Evolutionary conservation across 2,329 filamentous ascomycete genomes (phyloP).

Genomic region (Podosphaera fusca): DNA sequence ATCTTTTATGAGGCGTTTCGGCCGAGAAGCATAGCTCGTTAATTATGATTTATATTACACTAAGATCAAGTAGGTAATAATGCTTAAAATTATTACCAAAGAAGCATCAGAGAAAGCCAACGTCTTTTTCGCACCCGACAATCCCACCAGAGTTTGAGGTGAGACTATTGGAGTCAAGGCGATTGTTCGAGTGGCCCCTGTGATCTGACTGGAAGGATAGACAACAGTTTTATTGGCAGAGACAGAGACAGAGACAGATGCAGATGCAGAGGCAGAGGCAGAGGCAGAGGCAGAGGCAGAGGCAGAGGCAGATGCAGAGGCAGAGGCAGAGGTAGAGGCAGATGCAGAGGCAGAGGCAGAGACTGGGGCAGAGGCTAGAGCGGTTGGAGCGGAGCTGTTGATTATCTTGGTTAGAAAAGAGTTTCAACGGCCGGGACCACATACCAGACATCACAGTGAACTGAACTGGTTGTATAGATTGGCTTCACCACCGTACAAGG

Average conservation of each 20-base stretch:
- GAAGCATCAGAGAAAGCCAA: too few relatives aligned
- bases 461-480: slow-evolving; percentile 10
- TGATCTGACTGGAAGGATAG: too few relatives aligned
- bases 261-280: neutral
- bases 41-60: too few relatives aligned
- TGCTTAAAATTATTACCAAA: too few relatives aligned
- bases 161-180: too few relatives aligned
- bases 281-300: neutral
- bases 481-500: slow-evolving; percentile 14
- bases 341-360: neutral
- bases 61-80: too few relatives aligned
- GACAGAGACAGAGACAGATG: neutral
- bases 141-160: too few relatives aligned
- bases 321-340: neutral
- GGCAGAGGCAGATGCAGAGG: neutral
- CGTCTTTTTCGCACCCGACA: too few relatives aligned
- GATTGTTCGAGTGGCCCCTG: too few relatives aligned
- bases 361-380: neutral
- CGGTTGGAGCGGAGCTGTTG: neutral
- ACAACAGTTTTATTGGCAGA: too few relatives aligned
- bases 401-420: neutral
- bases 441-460: slow-evolving; percentile 29
- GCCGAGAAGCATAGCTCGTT: too few relatives aligned
- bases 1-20: too few relatives aligned
- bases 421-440: neutral